These are phyloP conservation scores for Diaporthe aspalathi DNA, from an alignment of 2,329 filamentous ascomycete genomes.

Conservation along the genomic window DNA sequence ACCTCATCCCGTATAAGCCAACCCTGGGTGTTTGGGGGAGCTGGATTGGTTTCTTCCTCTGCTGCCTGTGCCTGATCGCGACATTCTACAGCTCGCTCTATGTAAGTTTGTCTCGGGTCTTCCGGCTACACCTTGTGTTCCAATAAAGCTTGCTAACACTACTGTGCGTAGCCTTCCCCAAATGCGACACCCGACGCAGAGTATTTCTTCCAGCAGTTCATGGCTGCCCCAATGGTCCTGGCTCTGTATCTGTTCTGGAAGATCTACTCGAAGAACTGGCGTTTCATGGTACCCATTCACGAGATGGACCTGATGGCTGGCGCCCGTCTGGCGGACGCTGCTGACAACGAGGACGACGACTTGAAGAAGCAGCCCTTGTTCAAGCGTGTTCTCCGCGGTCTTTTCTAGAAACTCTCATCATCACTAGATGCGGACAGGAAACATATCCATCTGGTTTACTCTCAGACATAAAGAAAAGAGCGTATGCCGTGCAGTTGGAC, in stretches of 20 bases:
- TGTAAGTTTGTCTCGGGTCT: conserved; percentile 46
- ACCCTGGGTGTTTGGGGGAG: conserved; percentile 73
- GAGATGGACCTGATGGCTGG: conserved; percentile 74
- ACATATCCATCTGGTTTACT: not conserved
- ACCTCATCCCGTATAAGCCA: conserved; percentile 61
- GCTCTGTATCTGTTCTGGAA: conserved; percentile 75
- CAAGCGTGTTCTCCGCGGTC: conserved; percentile 47
- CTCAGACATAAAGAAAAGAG: not conserved
- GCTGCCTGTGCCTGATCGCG: conserved; percentile 75
- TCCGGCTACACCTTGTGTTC: not conserved
- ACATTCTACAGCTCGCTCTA: conserved; percentile 78
- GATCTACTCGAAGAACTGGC: conserved; percentile 63
- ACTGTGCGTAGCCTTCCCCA: conserved; percentile 47
- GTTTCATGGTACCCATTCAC: conserved; percentile 65
- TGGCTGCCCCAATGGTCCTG: conserved; percentile 68
- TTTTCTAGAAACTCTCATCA: conserved; percentile 51
- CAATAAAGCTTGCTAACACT: conserved; percentile 23
- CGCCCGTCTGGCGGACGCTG: conserved; percentile 63
- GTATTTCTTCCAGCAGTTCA: conserved; percentile 69
- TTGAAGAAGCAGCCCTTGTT: conserved; percentile 49
- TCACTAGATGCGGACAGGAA: too few species aligned
- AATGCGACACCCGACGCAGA: conserved; percentile 52
- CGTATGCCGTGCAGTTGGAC: not conserved
- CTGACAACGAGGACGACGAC: conserved; percentile 52
- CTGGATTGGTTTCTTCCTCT: conserved; percentile 74